Base-by-base conservation (phyloP, 345 rosid genomes). In the Combretum micranthum region DNA sequence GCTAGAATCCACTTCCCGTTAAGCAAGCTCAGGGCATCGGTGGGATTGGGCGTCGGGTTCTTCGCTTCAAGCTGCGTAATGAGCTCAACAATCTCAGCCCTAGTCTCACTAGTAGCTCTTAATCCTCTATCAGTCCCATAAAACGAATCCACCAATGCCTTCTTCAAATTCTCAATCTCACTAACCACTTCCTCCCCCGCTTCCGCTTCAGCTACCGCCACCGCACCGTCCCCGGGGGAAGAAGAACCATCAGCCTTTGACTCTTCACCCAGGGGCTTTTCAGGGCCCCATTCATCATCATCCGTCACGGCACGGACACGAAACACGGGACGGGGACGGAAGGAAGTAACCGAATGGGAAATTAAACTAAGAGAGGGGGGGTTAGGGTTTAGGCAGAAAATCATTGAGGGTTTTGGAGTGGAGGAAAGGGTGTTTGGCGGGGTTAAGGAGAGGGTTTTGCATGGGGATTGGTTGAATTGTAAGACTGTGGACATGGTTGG, bases 1-100 rank as follows among this genome's bases (percentile, higher is more conserved):
- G 79, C 87, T 21, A 92, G 95, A 70, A 86, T 79, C 98, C 98
- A 92, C 70, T 92, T 88, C 61, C 90, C 96, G 48, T 88, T 81
- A 75, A 92, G 93, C 55, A 80, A 75, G 69, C 80, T 51, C 65
- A 88, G 62, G 43, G 96, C 93, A 47, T 88, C 87, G 23, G 91
- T 92, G 0, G 98, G 96, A 0, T 84, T 86, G 0, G 96, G 81
- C 2, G 84, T 88, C 26, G 98, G 98, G 69, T 92, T 92, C 77
- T 68, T 84, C 13, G 85, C 78, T 67, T 92, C 98, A 13, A 88
- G 86, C 82, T 77, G 87, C 4, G 88, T 83, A 20, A 92, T 92
- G 43, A 88, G 90, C 73, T 92, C 98, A 9, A 84, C 78, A 52
- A 92, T 75, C 83, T 88, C 98, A 6, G 83, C 96, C 69, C 93